Evolutionary conservation across 163 green algal genomes (phyloP).

Genomic region (Scenedesmus sp.): DNA sequence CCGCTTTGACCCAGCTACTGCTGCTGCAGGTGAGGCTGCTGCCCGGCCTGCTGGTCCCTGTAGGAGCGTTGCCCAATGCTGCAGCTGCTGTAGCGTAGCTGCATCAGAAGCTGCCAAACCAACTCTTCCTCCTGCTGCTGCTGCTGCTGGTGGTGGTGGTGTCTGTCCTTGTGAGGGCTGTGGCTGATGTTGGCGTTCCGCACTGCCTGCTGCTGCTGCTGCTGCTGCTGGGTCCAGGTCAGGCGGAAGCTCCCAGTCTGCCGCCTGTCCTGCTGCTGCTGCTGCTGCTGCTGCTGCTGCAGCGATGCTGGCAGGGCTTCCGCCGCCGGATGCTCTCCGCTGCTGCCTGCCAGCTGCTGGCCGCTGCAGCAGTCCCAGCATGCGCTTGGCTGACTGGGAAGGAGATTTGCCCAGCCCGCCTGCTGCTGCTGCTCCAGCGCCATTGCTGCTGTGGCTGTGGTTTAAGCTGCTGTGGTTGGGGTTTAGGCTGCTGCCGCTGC

Average conservation of each 20-base stretch:
- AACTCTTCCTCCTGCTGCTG: not conserved
- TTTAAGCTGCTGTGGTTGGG: not conserved
- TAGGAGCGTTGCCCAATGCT: not conserved
- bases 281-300: not conserved
- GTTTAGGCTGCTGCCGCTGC: not conserved
- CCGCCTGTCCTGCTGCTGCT: not conserved
- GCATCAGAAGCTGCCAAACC: not conserved
- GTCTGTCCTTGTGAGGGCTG: not conserved
- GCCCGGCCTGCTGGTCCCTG: not conserved
- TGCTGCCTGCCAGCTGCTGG: conserved; percentile 13
- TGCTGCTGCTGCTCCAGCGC: not conserved
- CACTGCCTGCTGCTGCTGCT: not conserved
- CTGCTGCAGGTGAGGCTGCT: conserved; percentile 3
- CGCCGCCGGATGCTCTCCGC: not conserved
- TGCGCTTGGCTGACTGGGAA: conserved; percentile 22
- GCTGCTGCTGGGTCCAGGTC: not conserved
- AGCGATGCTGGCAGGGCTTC: not conserved
- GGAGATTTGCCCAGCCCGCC: conserved; percentile 9
- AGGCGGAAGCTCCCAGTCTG: not conserved
- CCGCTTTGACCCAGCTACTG: conserved; percentile 3
- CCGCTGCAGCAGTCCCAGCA: conserved; percentile 9
- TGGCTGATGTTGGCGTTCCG: not conserved
- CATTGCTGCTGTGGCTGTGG: not conserved
- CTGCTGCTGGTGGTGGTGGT: not conserved
- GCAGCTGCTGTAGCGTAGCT: not conserved